Percentiles rank a stretch among this genome's conserved stretches.
Conservation (phyloP, 1,139 yeast species). For the Hyphopichia wangnamkhiaoensis region DNA sequence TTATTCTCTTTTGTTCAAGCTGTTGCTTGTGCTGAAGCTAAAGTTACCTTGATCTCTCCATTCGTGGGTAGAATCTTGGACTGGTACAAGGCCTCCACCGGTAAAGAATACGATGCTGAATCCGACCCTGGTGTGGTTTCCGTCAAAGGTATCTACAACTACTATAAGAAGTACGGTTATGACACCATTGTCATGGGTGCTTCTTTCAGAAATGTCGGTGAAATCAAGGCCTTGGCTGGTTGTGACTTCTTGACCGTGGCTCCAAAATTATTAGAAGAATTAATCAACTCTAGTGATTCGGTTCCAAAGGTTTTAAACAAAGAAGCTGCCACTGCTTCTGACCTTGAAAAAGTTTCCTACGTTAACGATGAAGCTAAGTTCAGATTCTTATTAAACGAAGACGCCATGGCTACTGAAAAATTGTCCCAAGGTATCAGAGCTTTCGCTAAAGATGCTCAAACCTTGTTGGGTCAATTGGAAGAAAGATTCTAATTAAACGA, state of each 20-base stretch:
- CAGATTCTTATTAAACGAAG: constrained; percentile 92
- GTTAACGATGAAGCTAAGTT: constrained; percentile 84
- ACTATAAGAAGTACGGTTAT: constrained; percentile 96
- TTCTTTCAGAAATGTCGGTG: constrained; percentile 97
- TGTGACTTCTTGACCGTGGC: constrained; percentile 95
- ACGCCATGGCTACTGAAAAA: constrained; percentile 98
- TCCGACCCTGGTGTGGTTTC: constrained; percentile 96
- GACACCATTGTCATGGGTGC: constrained; percentile 99
- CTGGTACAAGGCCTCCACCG: constrained; percentile 96
- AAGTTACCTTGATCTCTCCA: constrained; percentile 94
- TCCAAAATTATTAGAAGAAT: constrained; percentile 89
- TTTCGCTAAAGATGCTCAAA: constrained; percentile 91
- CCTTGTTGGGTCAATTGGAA: constrained; percentile 79
- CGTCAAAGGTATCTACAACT: constrained; percentile 87
- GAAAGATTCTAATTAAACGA: constrained; percentile 50
- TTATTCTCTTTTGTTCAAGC: constrained; percentile 96
- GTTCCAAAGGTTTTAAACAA: constrained; percentile 81
- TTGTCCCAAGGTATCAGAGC: constrained; percentile 96
- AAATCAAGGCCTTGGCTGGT: constrained; percentile 96
- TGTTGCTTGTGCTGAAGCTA: constrained; percentile 98
- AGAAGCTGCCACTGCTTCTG: constrained; percentile 52
- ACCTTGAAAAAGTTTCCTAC: constrained; percentile 72
- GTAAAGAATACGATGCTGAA: constrained; percentile 78
- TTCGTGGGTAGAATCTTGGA: constrained; percentile 99
- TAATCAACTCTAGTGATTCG: constrained; percentile 71